These are phyloP conservation scores for Exophiala calicioides DNA, from an alignment of 2,329 filamentous ascomycete species.

Conservation along the genomic window DNA sequence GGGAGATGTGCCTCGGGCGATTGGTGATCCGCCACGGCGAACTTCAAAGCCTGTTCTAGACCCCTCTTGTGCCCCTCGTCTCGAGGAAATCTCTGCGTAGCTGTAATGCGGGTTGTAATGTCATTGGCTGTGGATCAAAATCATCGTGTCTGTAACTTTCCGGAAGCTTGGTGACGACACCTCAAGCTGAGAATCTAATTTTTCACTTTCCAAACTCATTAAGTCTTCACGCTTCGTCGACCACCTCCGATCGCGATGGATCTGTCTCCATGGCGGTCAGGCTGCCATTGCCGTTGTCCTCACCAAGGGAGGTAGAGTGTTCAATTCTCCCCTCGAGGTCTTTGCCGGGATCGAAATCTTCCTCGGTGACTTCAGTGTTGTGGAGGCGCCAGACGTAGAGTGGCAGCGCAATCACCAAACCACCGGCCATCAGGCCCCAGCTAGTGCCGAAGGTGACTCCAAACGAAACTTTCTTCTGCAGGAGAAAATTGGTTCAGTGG, in stretches of 20 bases:
- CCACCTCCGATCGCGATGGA: not conserved
- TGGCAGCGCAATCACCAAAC: slow-evolving; percentile 74
- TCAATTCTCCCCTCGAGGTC: not conserved
- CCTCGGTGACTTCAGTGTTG: slow-evolving; percentile 8
- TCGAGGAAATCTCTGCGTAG: no score
- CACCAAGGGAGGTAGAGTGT: not conserved
- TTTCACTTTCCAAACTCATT: no score
- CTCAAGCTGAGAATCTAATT: no score
- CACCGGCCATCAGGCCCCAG: slow-evolving; percentile 75
- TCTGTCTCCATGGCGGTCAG: not conserved
- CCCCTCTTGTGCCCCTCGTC: no score
- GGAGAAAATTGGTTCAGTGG: not conserved
- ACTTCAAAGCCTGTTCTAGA: no score
- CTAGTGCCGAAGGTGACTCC: slow-evolving; percentile 70
- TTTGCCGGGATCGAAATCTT: slow-evolving; percentile 2
- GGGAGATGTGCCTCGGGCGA: no score
- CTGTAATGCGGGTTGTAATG: no score
- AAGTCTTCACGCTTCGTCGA: no score
- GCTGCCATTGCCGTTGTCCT: not conserved
- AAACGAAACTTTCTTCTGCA: slow-evolving; percentile 55
- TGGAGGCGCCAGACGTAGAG: slow-evolving; percentile 43
- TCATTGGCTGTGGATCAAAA: no score
- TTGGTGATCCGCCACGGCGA: no score
- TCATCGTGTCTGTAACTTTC: no score
- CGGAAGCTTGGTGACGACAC: no score